Conservation (phyloP, 768 basidiomycete species). For the Leccinum barrowsii region DNA sequence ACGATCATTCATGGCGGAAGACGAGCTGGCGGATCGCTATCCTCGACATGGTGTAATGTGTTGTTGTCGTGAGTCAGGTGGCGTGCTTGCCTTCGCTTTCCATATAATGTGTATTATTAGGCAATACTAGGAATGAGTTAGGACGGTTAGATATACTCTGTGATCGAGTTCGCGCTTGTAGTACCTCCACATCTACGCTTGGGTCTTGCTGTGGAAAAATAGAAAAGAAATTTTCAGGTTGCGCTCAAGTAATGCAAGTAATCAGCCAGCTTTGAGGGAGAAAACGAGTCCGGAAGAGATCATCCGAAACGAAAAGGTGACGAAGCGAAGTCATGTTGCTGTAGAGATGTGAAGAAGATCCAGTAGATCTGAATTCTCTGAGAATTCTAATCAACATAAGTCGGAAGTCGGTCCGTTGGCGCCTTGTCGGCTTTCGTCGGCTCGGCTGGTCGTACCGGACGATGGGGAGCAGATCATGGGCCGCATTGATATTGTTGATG, state of each 20-base stretch:
- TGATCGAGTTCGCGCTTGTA: not conserved
- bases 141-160: not conserved
- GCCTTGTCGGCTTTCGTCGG: not conserved
- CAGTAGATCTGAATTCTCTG: not conserved
- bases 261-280: too few species aligned
- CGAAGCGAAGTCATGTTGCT: too few species aligned
- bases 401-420: too few species aligned
- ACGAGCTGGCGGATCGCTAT: constrained; percentile 22
- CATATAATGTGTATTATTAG: not conserved
- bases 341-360: too few species aligned
- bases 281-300: too few species aligned
- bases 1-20: constrained; percentile 24
- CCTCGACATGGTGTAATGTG: constrained; percentile 23
- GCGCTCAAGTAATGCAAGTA: too few species aligned
- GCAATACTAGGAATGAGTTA: not conserved
- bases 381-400: not conserved
- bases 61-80: not conserved
- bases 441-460: not conserved
- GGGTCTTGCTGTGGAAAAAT: not conserved
- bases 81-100: not conserved
- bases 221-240: not conserved
- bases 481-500: not conserved
- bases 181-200: not conserved
- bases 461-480: not conserved
- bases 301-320: too few species aligned